A percentile compares a stretch with the other conserved stretches of the same genome.
phyloP scores from a whole-genome alignment of 179 eudicot species.

The Silene vulgaris region DNA sequence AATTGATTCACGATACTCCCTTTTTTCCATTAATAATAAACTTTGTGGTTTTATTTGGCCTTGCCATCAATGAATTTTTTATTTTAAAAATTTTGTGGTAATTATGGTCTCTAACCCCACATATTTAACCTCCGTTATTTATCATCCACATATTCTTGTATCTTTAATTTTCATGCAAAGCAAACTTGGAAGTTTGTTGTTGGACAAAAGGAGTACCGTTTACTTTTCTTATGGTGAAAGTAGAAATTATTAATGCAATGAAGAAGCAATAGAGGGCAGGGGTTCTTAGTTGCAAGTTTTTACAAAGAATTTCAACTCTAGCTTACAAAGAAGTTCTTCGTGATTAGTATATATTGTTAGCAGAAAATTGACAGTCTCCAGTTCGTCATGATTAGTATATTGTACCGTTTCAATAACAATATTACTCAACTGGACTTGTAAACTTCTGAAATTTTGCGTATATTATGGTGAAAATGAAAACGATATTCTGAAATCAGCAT shows the following conservation, averaged over 20 bases:
- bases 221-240: background rate
- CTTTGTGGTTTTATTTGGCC: background rate
- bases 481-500: background rate
- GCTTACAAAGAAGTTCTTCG: too few relatives aligned
- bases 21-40: background rate
- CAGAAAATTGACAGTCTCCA: background rate
- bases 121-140: background rate
- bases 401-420: background rate
- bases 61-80: background rate
- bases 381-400: background rate
- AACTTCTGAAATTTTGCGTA: background rate
- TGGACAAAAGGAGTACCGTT: background rate
- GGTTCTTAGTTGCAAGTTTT: background rate
- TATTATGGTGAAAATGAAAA: conserved; percentile 7
- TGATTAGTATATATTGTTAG: too few relatives aligned
- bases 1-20: background rate
- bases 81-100: background rate
- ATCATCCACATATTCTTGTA: background rate
- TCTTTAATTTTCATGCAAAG: background rate
- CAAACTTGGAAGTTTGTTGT: background rate
- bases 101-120: background rate
- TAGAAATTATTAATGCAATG: background rate
- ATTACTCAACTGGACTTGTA: background rate
- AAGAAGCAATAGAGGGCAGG: background rate
- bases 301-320: background rate